These are phyloP conservation scores for Diaporthe aspalathi DNA, from an alignment of 2,329 filamentous ascomycete species.

Conservation along the genomic window DNA sequence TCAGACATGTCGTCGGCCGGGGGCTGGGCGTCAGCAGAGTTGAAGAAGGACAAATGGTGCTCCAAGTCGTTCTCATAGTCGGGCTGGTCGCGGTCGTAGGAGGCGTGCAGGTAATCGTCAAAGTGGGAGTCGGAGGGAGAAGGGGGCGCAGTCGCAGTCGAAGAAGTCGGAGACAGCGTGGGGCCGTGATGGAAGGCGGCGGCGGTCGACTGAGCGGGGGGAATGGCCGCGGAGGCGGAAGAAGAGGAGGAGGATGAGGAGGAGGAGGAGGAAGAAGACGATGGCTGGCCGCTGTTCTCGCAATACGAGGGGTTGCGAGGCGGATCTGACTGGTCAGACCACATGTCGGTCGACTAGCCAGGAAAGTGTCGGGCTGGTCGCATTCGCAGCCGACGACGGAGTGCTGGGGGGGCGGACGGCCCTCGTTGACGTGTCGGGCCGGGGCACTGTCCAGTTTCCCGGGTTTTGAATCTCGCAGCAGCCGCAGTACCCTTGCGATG, in stretches of 20 bases:
- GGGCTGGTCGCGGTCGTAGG: slow-evolving; percentile 29
- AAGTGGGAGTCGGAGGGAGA: slow-evolving; percentile 3
- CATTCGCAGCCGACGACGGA: slow-evolving; percentile 33
- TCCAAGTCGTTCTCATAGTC: slow-evolving; percentile 23
- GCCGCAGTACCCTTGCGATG: slow-evolving; percentile 2
- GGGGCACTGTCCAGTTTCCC: slow-evolving; percentile 1
- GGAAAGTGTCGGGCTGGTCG: slow-evolving; percentile 21
- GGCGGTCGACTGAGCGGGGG: not conserved
- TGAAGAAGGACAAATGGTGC: slow-evolving; percentile 18
- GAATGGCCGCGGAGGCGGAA: slow-evolving; percentile 15
- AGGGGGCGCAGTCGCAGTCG: not conserved
- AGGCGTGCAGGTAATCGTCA: slow-evolving; percentile 22
- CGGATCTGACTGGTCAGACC: slow-evolving; percentile 38
- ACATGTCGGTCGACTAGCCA: slow-evolving; percentile 40
- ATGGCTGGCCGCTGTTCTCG: slow-evolving; percentile 3
- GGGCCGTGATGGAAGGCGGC: slow-evolving; percentile 5
- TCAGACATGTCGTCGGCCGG: slow-evolving; percentile 42
- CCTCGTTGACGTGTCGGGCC: slow-evolving; percentile 13
- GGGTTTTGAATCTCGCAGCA: not conserved
- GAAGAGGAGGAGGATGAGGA: slow-evolving; percentile 27
- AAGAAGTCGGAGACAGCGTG: not conserved
- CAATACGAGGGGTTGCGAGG: slow-evolving; percentile 24
- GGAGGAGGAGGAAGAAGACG: slow-evolving; percentile 22
- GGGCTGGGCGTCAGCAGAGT: slow-evolving; percentile 23
- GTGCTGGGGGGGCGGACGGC: not conserved